These are phyloP conservation scores for Colletotrichum lentis DNA, from an alignment of 2,329 filamentous ascomycete species.

Conservation along the genomic window DNA sequence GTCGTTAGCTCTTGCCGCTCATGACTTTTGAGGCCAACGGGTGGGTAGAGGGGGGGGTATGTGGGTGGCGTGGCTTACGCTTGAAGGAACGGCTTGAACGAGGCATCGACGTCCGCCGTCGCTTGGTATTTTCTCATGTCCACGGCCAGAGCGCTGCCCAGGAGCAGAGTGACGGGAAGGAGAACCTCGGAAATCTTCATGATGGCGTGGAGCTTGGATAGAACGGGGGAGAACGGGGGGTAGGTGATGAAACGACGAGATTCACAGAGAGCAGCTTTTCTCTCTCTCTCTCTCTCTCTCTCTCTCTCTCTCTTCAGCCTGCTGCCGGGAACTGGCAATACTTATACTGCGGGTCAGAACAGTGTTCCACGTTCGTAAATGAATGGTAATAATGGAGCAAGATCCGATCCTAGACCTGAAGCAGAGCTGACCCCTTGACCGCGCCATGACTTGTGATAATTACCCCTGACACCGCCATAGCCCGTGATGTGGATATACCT, in stretches of 20 bases:
- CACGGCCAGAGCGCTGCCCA: slow-evolving; percentile 14
- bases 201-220: not conserved
- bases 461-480: not conserved
- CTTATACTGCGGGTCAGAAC: not conserved
- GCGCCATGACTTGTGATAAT: no score
- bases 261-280: no score
- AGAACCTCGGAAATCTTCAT: slow-evolving; percentile 20
- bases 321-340: not conserved
- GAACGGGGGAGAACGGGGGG: not conserved
- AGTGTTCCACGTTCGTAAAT: not conserved
- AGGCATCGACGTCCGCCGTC: slow-evolving; percentile 1
- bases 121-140: slow-evolving; percentile 21
- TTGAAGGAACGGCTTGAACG: slow-evolving; percentile 24
- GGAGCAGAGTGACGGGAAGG: slow-evolving; percentile 12
- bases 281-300: no score
- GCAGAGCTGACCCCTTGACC: not conserved
- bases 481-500: not conserved
- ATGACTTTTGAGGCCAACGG: not conserved
- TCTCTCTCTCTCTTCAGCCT: no score
- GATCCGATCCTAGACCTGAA: not conserved
- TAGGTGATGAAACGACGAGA: not conserved
- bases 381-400: not conserved
- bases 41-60: not conserved
- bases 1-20: not conserved
- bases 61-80: not conserved